Conservation (phyloP, 169 alveolate genomes). For the Eimeria maxima region DNA sequence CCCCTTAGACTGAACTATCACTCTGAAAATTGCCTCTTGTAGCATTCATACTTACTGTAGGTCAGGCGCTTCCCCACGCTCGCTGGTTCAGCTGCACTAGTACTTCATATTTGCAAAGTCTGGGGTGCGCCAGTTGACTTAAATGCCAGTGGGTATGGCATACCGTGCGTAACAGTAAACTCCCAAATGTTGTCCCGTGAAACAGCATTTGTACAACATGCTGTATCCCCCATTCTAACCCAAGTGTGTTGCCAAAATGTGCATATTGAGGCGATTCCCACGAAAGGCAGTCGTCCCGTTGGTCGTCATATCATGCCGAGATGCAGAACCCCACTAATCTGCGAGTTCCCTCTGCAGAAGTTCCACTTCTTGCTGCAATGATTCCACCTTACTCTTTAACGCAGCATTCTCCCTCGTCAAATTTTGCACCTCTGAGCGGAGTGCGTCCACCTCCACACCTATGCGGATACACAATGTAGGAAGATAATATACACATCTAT, state of each 20-base stretch:
- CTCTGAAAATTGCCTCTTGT: neutral
- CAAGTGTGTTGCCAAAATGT: neutral
- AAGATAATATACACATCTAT: neutral
- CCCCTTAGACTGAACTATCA: neutral
- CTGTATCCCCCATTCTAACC: neutral
- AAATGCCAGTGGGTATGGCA: neutral
- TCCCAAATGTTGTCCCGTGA: neutral
- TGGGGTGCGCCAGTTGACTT: neutral
- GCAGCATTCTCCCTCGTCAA: constrained; percentile 89
- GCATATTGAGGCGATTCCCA: neutral
- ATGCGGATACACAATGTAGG: constrained; percentile 15
- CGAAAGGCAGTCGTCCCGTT: neutral
- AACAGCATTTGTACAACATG: neutral
- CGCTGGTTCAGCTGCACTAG: neutral
- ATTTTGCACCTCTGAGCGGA: constrained; percentile 91
- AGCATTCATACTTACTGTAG: neutral
- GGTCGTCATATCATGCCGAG: neutral
- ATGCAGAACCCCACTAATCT: neutral
- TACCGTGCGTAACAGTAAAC: neutral
- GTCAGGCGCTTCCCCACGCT: neutral
- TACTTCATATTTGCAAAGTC: neutral
- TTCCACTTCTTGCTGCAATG: constrained; percentile 67
- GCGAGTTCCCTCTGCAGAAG: constrained; percentile 68
- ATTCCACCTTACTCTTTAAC: constrained; percentile 79
- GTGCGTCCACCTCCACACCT: constrained; percentile 92